Evolutionary conservation across 2,329 filamentous ascomycete genomes (phyloP).

Genomic region (Talaromyces sp.): DNA sequence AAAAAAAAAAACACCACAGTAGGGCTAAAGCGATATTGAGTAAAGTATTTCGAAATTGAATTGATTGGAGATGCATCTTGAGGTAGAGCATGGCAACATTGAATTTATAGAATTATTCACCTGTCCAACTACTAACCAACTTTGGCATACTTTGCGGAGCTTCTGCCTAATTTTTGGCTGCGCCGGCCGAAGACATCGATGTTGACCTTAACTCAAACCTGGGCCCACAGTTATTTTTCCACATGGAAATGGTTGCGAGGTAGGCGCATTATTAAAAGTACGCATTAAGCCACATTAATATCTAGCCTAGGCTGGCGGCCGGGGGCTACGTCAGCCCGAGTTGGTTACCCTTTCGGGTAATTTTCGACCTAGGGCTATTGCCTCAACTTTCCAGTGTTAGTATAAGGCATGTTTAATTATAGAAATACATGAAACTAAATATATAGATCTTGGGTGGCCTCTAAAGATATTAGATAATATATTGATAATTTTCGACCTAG

Average conservation of each 20-base stretch:
- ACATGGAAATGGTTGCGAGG: background rate
- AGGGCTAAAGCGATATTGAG: background rate
- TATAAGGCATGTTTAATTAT: too few species aligned
- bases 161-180: background rate
- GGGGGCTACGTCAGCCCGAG: background rate
- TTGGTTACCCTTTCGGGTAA: background rate
- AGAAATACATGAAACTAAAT: too few species aligned
- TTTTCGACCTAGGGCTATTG: background rate
- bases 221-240: background rate
- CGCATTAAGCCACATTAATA: background rate
- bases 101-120: background rate
- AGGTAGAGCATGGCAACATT: background rate
- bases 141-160: background rate
- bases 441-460: too few species aligned
- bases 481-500: background rate
- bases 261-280: background rate
- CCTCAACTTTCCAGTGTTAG: too few species aligned
- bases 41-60: background rate
- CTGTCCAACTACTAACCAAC: background rate
- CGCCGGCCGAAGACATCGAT: background rate
- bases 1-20: background rate
- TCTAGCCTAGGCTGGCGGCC: background rate
- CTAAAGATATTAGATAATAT: too few species aligned
- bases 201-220: background rate
- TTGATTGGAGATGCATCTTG: background rate